A percentile compares a stretch with the other conserved stretches of the same genome.
These are phyloP conservation scores for Peronospora farinosa DNA, from an alignment of 352 stramenopile species.

Conservation along the genomic window DNA sequence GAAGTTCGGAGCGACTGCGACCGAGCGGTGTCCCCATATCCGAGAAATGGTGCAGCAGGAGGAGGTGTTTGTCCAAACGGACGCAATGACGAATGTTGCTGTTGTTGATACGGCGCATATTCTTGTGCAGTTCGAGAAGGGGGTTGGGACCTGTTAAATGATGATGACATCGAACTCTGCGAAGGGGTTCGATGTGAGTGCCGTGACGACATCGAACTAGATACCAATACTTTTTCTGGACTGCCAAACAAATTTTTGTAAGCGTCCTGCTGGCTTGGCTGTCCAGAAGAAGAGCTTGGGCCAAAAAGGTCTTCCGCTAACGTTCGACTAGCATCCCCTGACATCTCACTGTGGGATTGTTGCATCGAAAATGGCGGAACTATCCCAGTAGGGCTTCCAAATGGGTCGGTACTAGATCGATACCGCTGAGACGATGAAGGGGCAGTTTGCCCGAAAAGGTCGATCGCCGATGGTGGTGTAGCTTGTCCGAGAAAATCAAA, in stretches of 20 bases:
- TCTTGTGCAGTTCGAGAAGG: constrained; percentile 18
- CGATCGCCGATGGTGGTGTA: background rate
- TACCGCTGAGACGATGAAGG: constrained; percentile 11
- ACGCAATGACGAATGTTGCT: constrained; percentile 8
- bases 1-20: constrained; percentile 39
- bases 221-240: constrained; percentile 12
- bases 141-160: constrained; percentile 15
- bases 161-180: constrained; percentile 26
- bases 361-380: constrained; percentile 31
- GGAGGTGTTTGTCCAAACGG: constrained; percentile 44
- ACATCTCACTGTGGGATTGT: constrained; percentile 9
- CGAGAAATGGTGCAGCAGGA: constrained; percentile 60
- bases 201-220: constrained; percentile 16
- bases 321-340: constrained; percentile 20
- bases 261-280: constrained; percentile 25
- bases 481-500: constrained; percentile 25
- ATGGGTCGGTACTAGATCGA: constrained; percentile 27
- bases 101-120: constrained; percentile 20
- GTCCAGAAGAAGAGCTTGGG: constrained; percentile 24
- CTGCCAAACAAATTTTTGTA: constrained; percentile 47
- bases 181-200: constrained; percentile 46
- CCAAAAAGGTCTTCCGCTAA: constrained; percentile 39
- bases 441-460: constrained; percentile 16
- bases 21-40: constrained; percentile 42
- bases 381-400: constrained; percentile 21